Evolutionary conservation across 768 basidiomycete genomes (phyloP).

Genomic region (Tricholomella constricta): DNA sequence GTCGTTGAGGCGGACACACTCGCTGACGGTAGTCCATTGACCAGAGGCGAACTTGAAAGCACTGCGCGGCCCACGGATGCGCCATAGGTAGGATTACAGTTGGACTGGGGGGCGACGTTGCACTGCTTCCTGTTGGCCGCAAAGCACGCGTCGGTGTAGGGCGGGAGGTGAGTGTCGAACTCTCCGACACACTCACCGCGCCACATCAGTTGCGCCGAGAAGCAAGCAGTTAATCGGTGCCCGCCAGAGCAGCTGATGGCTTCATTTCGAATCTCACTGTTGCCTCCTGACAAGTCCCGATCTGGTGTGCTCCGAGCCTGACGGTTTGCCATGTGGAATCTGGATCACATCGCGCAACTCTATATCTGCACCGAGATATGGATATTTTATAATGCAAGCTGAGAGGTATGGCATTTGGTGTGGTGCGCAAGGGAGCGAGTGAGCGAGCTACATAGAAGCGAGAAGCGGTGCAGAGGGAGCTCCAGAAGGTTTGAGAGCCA

Average conservation of each 20-base stretch:
- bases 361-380: too few relatives aligned
- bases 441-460: too few relatives aligned
- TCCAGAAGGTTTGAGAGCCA: too few relatives aligned
- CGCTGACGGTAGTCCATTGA: constrained; percentile 64
- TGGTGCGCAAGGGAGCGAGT: too few relatives aligned
- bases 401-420: too few relatives aligned
- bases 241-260: constrained; percentile 68
- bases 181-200: constrained; percentile 59
- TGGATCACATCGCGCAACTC: too few relatives aligned
- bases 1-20: constrained; percentile 77
- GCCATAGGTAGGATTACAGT: constrained; percentile 65
- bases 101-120: constrained; percentile 47
- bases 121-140: constrained; percentile 51
- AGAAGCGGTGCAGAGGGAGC: too few relatives aligned
- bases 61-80: constrained; percentile 71
- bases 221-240: constrained; percentile 54
- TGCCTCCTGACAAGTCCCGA: too few relatives aligned
- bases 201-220: constrained; percentile 74
- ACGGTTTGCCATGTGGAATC: too few relatives aligned
- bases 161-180: constrained; percentile 72
- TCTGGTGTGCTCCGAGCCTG: too few relatives aligned
- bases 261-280: constrained; percentile 41
- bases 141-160: constrained; percentile 38
- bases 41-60: constrained; percentile 65
- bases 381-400: too few relatives aligned